These are phyloP conservation scores for Phytophthora rubi DNA, from an alignment of 352 stramenopile genomes.

Conservation along the genomic window DNA sequence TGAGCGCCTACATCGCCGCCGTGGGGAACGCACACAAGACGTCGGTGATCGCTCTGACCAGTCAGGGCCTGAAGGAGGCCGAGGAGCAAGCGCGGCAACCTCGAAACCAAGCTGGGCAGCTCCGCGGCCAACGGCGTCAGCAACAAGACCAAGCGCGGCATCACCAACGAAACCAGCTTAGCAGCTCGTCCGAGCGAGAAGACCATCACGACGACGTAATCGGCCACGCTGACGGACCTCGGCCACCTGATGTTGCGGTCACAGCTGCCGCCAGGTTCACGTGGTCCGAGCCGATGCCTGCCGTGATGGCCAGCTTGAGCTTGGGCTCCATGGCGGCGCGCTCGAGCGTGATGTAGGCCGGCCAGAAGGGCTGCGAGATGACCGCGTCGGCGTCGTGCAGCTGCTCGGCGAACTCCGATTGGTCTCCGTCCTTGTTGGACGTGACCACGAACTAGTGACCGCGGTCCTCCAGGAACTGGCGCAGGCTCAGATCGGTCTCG, in stretches of 20 bases:
- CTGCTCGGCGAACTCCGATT: slow-evolving; percentile 48
- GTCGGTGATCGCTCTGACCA: no score
- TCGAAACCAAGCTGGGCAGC: no score
- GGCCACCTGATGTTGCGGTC: slow-evolving; percentile 49
- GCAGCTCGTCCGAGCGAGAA: no score
- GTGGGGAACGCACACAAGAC: no score
- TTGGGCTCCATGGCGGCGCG: slow-evolving; percentile 47
- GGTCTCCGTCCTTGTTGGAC: slow-evolving; percentile 54
- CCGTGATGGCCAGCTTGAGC: slow-evolving; percentile 52
- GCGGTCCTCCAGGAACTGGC: slow-evolving; percentile 49
- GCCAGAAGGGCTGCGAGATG: slow-evolving; percentile 61
- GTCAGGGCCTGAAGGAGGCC: no score
- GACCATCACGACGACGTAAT: slow-evolving; percentile 56
- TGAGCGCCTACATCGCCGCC: no score
- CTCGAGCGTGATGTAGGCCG: slow-evolving; percentile 53
- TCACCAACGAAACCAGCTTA: no score
- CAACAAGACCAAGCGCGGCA: no score
- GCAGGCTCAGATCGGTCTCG: slow-evolving; percentile 48
- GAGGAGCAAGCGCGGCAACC: no score
- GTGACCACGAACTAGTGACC: slow-evolving; percentile 51
- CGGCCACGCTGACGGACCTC: slow-evolving; percentile 51
- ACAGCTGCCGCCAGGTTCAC: slow-evolving; percentile 47
- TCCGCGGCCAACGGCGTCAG: no score
- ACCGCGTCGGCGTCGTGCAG: slow-evolving; percentile 49
- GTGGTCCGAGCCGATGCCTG: slow-evolving; percentile 53